Percentiles rank a stretch among this genome's conserved stretches.
Evolutionary conservation across 768 basidiomycete genomes (phyloP).

Genomic region (Leucocoprinus sp.): DNA sequence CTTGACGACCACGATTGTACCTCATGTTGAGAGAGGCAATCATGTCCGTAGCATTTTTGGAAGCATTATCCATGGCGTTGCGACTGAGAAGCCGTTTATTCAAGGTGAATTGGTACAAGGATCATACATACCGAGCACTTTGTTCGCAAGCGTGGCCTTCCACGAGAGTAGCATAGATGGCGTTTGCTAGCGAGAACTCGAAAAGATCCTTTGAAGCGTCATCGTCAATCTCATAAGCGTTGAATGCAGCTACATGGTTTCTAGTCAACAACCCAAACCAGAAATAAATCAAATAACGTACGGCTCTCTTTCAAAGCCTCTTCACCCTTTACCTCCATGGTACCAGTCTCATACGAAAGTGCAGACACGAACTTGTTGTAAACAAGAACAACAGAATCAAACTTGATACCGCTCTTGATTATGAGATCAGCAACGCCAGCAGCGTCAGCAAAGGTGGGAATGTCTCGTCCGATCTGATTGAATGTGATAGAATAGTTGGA

Average conservation of each 20-base stretch:
- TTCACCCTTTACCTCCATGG: conserved; percentile 75
- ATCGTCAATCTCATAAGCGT: conserved; percentile 96
- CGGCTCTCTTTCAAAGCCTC: conserved; percentile 74
- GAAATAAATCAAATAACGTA: conserved; percentile 28
- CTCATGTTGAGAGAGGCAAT: conserved; percentile 81
- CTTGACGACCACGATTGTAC: conserved; percentile 98
- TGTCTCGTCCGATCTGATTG: conserved; percentile 96
- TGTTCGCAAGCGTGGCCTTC: conserved; percentile 96
- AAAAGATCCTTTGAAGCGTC: conserved; percentile 89
- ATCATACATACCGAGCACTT: conserved; percentile 62
- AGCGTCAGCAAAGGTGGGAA: conserved; percentile 96
- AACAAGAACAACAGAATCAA: conserved; percentile 75
- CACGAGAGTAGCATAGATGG: conserved; percentile 87
- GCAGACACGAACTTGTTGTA: conserved; percentile 87
- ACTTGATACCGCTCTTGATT: conserved; percentile 73
- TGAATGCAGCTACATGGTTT: conserved; percentile 66
- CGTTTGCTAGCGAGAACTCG: conserved; percentile 95
- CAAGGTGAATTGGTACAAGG: neutral
- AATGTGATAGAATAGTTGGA: conserved; percentile 76
- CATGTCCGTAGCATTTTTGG: conserved; percentile 98
- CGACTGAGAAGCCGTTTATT: conserved; percentile 40
- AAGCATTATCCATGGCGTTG: conserved; percentile 99
- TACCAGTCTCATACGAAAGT: conserved; percentile 78
- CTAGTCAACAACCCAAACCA: neutral
- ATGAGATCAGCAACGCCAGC: conserved; percentile 91